Conservation (phyloP, 768 basidiomycete species). For the Xerocomellus intermedius region DNA sequence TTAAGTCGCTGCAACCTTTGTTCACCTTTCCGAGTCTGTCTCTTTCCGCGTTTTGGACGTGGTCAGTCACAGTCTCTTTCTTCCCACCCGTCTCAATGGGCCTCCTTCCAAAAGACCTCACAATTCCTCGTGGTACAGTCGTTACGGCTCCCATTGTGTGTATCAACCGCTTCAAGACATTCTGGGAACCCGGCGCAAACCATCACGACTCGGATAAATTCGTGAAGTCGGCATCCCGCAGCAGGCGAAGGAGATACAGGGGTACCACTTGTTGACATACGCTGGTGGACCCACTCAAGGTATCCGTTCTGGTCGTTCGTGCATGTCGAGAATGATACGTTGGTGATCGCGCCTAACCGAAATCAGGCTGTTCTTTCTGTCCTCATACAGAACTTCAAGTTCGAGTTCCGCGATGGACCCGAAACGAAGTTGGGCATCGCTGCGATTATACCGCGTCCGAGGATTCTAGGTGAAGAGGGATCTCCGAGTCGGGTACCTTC, state of each 20-base stretch:
- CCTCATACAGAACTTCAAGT: constrained; percentile 33
- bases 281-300: constrained; percentile 30
- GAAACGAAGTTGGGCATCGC: no score
- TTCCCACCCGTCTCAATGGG: constrained; percentile 40
- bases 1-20: not conserved
- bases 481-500: constrained; percentile 9
- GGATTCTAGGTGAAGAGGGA: constrained; percentile 23
- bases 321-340: no score
- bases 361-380: constrained; percentile 12
- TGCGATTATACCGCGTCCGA: constrained; percentile 35
- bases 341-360: not conserved
- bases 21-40: not conserved
- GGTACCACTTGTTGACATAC: constrained; percentile 31
- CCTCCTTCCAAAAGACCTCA: constrained; percentile 43
- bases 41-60: constrained; percentile 6
- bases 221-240: constrained; percentile 25
- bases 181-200: constrained; percentile 67
- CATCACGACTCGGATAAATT: constrained; percentile 67
- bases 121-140: constrained; percentile 46
- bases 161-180: constrained; percentile 49
- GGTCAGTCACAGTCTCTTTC: constrained; percentile 11
- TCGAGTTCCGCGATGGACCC: no score
- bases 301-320: not conserved
- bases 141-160: constrained; percentile 44
- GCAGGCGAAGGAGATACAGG: constrained; percentile 35